These are phyloP conservation scores for Plectosphaerella cucumerina DNA, from an alignment of 2,329 filamentous ascomycete genomes.

Conservation along the genomic window DNA sequence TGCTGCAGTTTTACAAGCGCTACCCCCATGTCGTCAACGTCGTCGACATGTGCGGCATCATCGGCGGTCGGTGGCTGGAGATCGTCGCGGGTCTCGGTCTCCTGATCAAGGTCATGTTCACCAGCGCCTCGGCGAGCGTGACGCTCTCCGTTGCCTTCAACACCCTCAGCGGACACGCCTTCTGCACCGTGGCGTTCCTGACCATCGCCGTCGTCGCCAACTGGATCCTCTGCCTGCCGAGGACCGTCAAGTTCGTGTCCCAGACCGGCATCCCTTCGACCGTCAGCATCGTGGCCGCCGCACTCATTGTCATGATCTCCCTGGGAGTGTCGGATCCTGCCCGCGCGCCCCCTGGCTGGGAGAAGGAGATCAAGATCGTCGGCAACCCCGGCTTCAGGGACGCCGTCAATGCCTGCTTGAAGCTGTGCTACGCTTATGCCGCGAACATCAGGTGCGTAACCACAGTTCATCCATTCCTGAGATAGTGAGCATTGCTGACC, in stretches of 20 bases:
- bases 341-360: constrained; percentile 19
- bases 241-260: constrained; percentile 51
- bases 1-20: constrained; percentile 64
- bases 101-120: constrained; percentile 68
- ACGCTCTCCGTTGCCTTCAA: constrained; percentile 66
- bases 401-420: constrained; percentile 27
- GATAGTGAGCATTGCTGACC: background rate
- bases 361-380: constrained; percentile 19
- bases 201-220: constrained; percentile 59
- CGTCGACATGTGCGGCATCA: constrained; percentile 61
- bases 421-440: constrained; percentile 30
- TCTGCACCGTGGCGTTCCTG: constrained; percentile 65
- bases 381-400: constrained; percentile 20
- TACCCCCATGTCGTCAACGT: constrained; percentile 68
- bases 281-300: constrained; percentile 26
- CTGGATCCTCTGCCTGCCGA: constrained; percentile 60
- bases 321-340: constrained; percentile 24
- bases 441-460: constrained; percentile 54
- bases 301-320: constrained; percentile 31
- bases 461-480: constrained; percentile 43
- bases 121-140: constrained; percentile 62
- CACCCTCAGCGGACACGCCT: constrained; percentile 56
- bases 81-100: constrained; percentile 52
- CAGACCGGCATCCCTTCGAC: constrained; percentile 26
- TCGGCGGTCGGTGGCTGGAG: constrained; percentile 29